Evolutionary conservation across 257 asterid species (phyloP), one percentile per base, ranked within the genome.

Genomic region (Penstemon barbatus): DNA sequence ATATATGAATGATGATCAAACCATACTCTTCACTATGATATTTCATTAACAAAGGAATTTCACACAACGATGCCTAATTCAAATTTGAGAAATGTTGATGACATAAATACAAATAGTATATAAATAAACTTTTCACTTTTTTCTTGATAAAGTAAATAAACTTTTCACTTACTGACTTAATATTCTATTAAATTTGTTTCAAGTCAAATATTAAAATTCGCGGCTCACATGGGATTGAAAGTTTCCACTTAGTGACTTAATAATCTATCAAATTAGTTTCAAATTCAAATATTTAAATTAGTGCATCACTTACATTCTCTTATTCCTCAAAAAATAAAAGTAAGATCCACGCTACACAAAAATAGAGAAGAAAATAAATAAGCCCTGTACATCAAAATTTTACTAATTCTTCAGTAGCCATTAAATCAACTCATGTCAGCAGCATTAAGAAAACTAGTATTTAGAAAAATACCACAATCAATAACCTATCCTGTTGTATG

Each of bases 401-500:
- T 4, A 9, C 52, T 46, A 46, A 46, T 9, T 46, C 52, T 46
- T 46, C 12, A 46, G 52, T 46, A 25, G 33, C 33, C 33, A 25
- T 46, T 9, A 12, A 46, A 9, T 12, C 52, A 6, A 7, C 52
- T 3, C 52, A 53, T 51, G 39, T 9, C 70, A n/a, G 9, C 60
- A 50, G 8, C 4, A 18, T 40, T 39, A 8, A 13, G 56, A 51
- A 51, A 19, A n/a, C 42, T 3, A 38, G 6, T n/a, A 3, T 5
- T 38, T 60, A 60, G 50, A 53, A 63, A 18, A 51, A n/a, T 42
- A 52, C 15, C 50, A 4, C 18, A 51, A 43, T 53, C 78, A 64
- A 46, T 44, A 45, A 51, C 57, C 53, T 53, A 63, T 19, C 13
- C 60, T 70, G 12, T 33, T 55, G 44, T n/a, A 4, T 48, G 54